Base-by-base conservation (phyloP, 1,139 yeast genomes). In the Lodderomyces orthopsilosis region DNA sequence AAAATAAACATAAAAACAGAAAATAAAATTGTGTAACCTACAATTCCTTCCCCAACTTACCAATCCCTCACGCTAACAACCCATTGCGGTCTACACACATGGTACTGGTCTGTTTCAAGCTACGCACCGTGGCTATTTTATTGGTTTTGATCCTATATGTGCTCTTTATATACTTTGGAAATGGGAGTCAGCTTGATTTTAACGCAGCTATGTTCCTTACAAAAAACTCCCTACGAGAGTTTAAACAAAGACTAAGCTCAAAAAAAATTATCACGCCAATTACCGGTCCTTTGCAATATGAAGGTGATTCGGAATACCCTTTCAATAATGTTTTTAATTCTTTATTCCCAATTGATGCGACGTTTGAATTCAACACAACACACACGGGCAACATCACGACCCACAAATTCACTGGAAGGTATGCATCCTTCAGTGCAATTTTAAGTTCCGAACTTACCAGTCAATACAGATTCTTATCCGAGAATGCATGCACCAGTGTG, bases 341-440 rank as follows among this genome's bases (percentile, higher is more conserved):
- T 13, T 63, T 71, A 30, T 70, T 73, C 50, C 77, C 77, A 12
- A 62, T 73, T 21, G 77, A 73, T 50, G 60, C 73, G 27, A 43
- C 58, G 14, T 53, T 73, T 14, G 50, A 55, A 22, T 66, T 60
- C 50, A 69, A 70, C 47, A 52, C 58, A 1, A 54, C 70, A 9
- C 37, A 40, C 6, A 41, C 36, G 9, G 41, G 41, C n/a, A 54
- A 51, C 37, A 35, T 44, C 15, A 51, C 58, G n/a, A 49, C 55
- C 7, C 56, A 56, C 38, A 59, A 58, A 32, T 42, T 70, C n/a
- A 44, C 60, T 6, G 75, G 67, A 1, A 55, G 78, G 26, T 73
- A 71, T 49, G 78, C 77, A 6, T 66, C 75, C 1, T 73, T 72
- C 51, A 67, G 74, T 47, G 68, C 74, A 5, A 53, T 71, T 1